Evolutionary conservation across 106 monocot genomes (phyloP), one percentile per base, ranked within the genome.

Genomic region (Vanilla planifolia): DNA sequence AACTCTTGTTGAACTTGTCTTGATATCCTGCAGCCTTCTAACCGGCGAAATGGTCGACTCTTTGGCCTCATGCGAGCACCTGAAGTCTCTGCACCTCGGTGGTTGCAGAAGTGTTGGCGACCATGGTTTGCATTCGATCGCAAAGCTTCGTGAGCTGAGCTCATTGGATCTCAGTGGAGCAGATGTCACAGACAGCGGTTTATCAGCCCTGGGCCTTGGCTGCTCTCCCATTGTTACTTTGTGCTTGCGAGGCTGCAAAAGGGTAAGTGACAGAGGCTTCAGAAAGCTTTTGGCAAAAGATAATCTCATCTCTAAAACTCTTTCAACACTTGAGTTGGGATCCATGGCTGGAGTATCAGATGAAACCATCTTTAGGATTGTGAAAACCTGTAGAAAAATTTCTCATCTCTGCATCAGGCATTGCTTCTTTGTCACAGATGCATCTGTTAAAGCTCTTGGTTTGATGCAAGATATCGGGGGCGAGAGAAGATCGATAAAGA

Each of bases 71-170:
- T 86, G 89, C 65, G 57, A 25, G 50, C 73, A 65, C 56, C 76
- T 95, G 63, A 64, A 80, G 55, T 67, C 77, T 30, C 55, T 95
- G 43, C 73, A 95, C 61, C 48, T 95, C 3, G 86, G 83, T 13
- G 85, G 79, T 52, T 95, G 94, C 68, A 77, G 35, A 67, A 86
- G 83, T 75, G 79, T 86, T 52, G 85, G 82, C 29, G 83, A 89
- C 65, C 20, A 13, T 51, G 85, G 89, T 4, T 63, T 95, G 39
- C 43, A 47, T 50, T 78, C 83, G 34, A 76, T 95, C 51, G 68
- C 86, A 23, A 71, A 80, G 43, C 89, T 95, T 50, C 40, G 55
- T 69, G 80, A 86, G 11, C 48, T 95, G 40, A 83, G 75, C 25
- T 63, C 29, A 43, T 68, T 94, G 53, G 80, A 94, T 73, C 69